phyloP scores from a whole-genome alignment of 2,329 filamentous ascomycete genomes.

The Pseudogymnoascus sp. region DNA sequence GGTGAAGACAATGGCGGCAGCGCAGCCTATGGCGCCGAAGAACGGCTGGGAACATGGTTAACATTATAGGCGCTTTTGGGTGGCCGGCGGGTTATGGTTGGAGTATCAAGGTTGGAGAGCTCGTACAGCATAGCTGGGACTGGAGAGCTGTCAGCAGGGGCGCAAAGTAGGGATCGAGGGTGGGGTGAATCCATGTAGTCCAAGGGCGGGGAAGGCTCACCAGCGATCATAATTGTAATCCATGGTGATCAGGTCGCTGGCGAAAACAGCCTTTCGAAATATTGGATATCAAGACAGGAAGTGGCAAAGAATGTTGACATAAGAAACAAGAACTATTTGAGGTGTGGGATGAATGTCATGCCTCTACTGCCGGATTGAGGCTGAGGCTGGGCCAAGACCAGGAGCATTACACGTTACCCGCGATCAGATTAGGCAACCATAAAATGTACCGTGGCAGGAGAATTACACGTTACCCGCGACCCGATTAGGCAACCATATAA shows the following conservation, averaged over 20 bases:
- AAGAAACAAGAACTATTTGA: not conserved
- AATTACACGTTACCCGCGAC: not conserved
- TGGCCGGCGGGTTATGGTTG: not conserved
- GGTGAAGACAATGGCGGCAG: slow-evolving; percentile 84
- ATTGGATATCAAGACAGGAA: not conserved
- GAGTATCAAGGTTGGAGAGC: not conserved
- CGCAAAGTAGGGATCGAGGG: not conserved
- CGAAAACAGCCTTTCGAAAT: not conserved
- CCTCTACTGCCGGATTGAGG: not conserved
- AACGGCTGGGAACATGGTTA: slow-evolving; percentile 49
- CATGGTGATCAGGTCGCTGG: not conserved
- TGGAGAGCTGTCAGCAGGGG: not conserved
- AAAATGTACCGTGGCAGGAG: not conserved
- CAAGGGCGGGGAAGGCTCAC: not conserved
- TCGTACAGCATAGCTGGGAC: slow-evolving; percentile 8
- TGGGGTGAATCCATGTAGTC: not conserved
- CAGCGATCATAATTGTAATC: not conserved
- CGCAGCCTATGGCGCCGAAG: slow-evolving; percentile 94
- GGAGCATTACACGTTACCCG: not conserved
- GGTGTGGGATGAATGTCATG: not conserved
- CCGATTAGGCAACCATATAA: not conserved
- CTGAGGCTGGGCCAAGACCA: not conserved
- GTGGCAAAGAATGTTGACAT: not conserved
- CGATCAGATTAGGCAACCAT: not conserved
- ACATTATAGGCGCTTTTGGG: not conserved